Percentiles rank a stretch among this genome's conserved stretches.
Evolutionary conservation across 1,284 basidiomycete genomes (phyloP).

Genomic region (Pascua guehoae): DNA sequence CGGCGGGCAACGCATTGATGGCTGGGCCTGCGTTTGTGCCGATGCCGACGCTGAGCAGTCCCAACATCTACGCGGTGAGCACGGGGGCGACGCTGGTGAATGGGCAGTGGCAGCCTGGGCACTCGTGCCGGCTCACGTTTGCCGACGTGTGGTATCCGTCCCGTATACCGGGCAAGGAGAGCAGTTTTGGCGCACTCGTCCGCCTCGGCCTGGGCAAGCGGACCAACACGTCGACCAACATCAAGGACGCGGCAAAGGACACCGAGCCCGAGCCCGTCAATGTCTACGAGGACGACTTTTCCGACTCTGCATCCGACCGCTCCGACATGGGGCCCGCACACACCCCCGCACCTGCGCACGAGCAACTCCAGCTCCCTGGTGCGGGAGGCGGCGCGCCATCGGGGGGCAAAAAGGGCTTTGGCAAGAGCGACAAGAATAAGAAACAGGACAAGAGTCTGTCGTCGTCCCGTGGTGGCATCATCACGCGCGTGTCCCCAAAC

Average conservation of each 20-base stretch:
- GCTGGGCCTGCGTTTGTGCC: constrained; percentile 15
- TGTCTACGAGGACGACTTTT: constrained; percentile 16
- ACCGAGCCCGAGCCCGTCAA: constrained; percentile 7
- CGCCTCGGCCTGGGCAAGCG: constrained; percentile 18
- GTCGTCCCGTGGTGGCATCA: constrained; percentile 14
- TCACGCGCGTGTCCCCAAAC: constrained; percentile 21
- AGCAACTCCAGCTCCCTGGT: constrained; percentile 3
- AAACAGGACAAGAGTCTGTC: constrained; percentile 15
- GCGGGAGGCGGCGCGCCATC: not conserved
- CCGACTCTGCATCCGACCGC: constrained; percentile 12
- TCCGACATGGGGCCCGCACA: constrained; percentile 4
- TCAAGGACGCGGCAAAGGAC: not conserved
- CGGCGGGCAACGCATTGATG: constrained; percentile 26
- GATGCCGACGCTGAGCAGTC: constrained; percentile 10
- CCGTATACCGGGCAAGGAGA: constrained; percentile 25
- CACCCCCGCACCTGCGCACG: not conserved
- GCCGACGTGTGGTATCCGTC: constrained; percentile 42
- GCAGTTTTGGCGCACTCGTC: constrained; percentile 32
- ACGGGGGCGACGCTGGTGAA: constrained; percentile 40
- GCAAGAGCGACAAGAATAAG: constrained; percentile 7
- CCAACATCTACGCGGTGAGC: constrained; percentile 26
- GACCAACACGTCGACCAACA: not conserved
- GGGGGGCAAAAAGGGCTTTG: not conserved
- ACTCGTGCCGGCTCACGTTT: constrained; percentile 34
- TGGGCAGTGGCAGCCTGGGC: constrained; percentile 37